Conservation (phyloP, 805 yeast genomes). For the Limtongia smithiae region DNA sequence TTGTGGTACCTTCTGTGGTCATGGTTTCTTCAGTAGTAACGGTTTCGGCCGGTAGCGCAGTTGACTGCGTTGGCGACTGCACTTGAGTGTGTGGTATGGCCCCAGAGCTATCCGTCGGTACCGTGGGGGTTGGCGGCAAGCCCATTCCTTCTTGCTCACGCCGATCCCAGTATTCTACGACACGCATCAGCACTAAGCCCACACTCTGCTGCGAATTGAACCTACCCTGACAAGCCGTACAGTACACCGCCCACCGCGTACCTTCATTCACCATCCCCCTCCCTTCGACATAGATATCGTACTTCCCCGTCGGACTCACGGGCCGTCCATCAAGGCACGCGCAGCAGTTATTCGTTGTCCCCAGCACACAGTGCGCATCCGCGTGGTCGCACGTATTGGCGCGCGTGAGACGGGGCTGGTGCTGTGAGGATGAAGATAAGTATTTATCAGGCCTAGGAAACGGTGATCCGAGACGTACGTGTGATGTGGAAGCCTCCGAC, state of each 20-base stretch:
- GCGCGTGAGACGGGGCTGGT: neutral
- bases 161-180: conserved; percentile 5
- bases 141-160: neutral
- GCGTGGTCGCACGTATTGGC: conserved; percentile 15
- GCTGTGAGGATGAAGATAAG: too few relatives aligned
- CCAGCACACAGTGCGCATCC: conserved; percentile 7
- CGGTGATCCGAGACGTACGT: too few relatives aligned
- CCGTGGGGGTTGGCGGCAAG: too few relatives aligned
- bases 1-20: too few relatives aligned
- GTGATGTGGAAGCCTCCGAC: too few relatives aligned
- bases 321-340: conserved; percentile 19
- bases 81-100: too few relatives aligned
- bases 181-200: neutral
- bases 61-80: too few relatives aligned
- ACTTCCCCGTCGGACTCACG: conserved; percentile 4
- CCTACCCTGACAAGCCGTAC: conserved; percentile 19
- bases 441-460: too few relatives aligned
- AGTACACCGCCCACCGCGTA: conserved; percentile 20
- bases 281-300: conserved; percentile 23
- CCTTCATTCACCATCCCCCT: conserved; percentile 23
- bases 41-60: too few relatives aligned
- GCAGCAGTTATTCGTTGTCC: conserved; percentile 9
- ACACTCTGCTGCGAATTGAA: neutral
- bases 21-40: too few relatives aligned
- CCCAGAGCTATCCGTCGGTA: too few relatives aligned